Evolutionary conservation across 495 filamentous ascomycete genomes (phyloP), one percentile per base, ranked within the genome.

Genomic region (Aspergillus leporis): DNA sequence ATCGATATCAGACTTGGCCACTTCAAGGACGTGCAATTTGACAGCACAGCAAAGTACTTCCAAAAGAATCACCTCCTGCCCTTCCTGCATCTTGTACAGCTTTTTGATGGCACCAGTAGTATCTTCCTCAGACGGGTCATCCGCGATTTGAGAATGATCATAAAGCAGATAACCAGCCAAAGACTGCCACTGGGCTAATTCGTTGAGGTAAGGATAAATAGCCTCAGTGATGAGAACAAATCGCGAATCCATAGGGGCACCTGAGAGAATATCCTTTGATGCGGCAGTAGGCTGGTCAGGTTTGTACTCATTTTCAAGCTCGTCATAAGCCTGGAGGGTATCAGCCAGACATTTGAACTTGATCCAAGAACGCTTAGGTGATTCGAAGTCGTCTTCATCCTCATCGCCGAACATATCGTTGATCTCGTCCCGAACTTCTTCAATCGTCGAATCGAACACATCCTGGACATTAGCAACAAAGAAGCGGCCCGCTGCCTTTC

Each of bases 81-180:
- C 85, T 51, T 91, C 87, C 41, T 82, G 73, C 50, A 94, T 86
- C 28, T 87, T 88, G 66, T 91, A 88, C 40, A 85, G 78, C 14
- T 80, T 78, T 55, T 84, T 85, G 18, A 94, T 77, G 18, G 78
- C 75, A 13, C 75, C 77, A 48, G 79, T 74, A 6, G 77, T 70
- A 51, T 85, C 83, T 57, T 81, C 79, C n/a, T 81, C 74, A 18
- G 70, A 69, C 4, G 82, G 75, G n/a, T 79, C 72, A 50, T 80
- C 68, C 1, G 66, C 62, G 14, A 80, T 75, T 41, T 78, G 82
- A 0, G 91, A 92, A 69, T 97, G 91, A 61, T 98, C 94, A 63
- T 91, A 95, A 1, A 98, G 79, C 10, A 98, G 81, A 75, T 97
- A 98, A 7, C 89, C 91, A 25, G 91, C 90, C 25, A 98, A 74